These are phyloP conservation scores for Ophiostoma australiae DNA, from an alignment of 2,329 filamentous ascomycete genomes.

Conservation along the genomic window DNA sequence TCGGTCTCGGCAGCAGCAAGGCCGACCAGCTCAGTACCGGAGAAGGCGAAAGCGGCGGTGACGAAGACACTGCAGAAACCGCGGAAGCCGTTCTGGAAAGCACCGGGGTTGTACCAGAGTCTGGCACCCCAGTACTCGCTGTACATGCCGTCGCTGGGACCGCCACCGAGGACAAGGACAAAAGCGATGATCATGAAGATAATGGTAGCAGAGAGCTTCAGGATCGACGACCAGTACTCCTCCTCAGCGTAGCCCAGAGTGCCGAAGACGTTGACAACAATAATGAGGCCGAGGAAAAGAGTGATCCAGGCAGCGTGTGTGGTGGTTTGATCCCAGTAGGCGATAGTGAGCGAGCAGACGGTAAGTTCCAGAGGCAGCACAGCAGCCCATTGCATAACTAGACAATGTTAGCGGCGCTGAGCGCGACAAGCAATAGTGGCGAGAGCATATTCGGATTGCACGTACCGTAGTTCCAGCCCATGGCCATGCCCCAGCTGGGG, in stretches of 20 bases:
- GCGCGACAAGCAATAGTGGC: too few species aligned
- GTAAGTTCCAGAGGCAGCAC: slow-evolving; percentile 47
- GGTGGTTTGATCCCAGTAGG: slow-evolving; percentile 45
- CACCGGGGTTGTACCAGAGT: slow-evolving; percentile 47
- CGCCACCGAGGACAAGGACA: slow-evolving; percentile 56
- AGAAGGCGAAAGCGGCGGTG: slow-evolving; percentile 68
- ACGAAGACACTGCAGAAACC: slow-evolving; percentile 69
- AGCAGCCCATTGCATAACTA: slow-evolving; percentile 45
- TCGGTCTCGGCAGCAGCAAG: slow-evolving; percentile 66
- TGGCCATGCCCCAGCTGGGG: slow-evolving; percentile 33
- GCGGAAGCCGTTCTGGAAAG: slow-evolving; percentile 69
- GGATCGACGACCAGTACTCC: slow-evolving; percentile 53
- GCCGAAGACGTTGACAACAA: slow-evolving; percentile 53
- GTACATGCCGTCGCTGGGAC: slow-evolving; percentile 46
- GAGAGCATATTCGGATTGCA: neutral
- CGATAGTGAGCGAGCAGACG: slow-evolving; percentile 45
- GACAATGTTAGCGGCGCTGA: neutral
- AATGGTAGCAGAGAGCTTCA: slow-evolving; percentile 55
- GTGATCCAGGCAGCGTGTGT: slow-evolving; percentile 51
- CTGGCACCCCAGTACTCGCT: slow-evolving; percentile 46
- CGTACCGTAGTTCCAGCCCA: slow-evolving; percentile 5
- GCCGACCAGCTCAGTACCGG: slow-evolving; percentile 69
- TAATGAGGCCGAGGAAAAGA: slow-evolving; percentile 49
- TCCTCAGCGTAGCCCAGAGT: slow-evolving; percentile 54
- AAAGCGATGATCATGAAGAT: slow-evolving; percentile 62